Evolutionary conservation across 108 stramenopile genomes (phyloP).

Genomic region (Fragilariopsis cylindrus): DNA sequence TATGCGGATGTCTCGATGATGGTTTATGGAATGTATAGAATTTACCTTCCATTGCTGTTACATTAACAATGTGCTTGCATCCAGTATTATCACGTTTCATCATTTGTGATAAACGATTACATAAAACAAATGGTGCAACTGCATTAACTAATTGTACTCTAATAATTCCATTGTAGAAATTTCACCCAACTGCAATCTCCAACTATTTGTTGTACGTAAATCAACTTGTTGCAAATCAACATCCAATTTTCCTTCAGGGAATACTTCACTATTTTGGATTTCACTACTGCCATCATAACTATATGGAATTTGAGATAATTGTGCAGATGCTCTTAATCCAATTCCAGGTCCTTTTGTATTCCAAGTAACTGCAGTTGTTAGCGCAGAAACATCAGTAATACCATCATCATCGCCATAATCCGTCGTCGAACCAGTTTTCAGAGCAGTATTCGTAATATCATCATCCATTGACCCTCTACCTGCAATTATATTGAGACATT

Average conservation of each 20-base stretch:
- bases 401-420: too few relatives aligned
- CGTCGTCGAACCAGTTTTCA: too few relatives aligned
- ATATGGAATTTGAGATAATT: slow-evolving; percentile 55
- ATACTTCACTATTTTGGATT: slow-evolving; percentile 24
- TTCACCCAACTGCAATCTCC: slow-evolving; percentile 63
- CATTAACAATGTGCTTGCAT: slow-evolving; percentile 67
- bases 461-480: too few relatives aligned
- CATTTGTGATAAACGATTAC: slow-evolving; percentile 52
- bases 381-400: not conserved
- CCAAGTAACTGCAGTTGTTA: slow-evolving; percentile 10
- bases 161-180: slow-evolving; percentile 58
- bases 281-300: slow-evolving; percentile 51
- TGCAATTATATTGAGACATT: not conserved
- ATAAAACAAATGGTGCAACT: slow-evolving; percentile 67
- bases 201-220: slow-evolving; percentile 56
- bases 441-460: too few relatives aligned
- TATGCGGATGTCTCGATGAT: slow-evolving; percentile 61
- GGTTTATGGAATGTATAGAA: slow-evolving; percentile 66
- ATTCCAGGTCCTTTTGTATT: not conserved
- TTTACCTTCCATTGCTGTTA: slow-evolving; percentile 79
- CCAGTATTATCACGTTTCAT: slow-evolving; percentile 35
- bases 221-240: slow-evolving; percentile 75
- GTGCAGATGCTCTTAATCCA: slow-evolving; percentile 32
- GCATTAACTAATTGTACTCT: slow-evolving; percentile 42
- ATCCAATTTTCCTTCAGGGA: slow-evolving; percentile 18